These are phyloP conservation scores for Pyrenula aspistea DNA, from an alignment of 495 filamentous ascomycete genomes.

Conservation along the genomic window DNA sequence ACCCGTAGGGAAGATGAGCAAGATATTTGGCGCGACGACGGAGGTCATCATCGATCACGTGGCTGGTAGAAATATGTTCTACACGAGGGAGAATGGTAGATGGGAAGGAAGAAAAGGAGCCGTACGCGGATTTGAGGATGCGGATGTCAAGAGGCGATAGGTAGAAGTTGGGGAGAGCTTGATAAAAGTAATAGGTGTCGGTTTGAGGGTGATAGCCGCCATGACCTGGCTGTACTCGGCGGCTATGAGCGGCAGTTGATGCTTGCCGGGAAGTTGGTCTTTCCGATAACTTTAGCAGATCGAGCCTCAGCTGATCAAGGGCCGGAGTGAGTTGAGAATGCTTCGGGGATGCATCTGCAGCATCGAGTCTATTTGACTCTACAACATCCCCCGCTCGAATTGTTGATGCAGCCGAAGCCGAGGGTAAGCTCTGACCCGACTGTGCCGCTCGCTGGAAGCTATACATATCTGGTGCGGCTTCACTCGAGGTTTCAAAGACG, in stretches of 20 bases:
- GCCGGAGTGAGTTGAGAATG: background rate
- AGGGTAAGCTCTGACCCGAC: slow-evolving; percentile 27
- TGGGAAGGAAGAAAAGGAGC: slow-evolving; percentile 71
- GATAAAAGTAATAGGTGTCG: slow-evolving; percentile 63
- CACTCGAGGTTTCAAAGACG: slow-evolving; percentile 27
- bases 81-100: slow-evolving; percentile 83
- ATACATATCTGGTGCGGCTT: slow-evolving; percentile 43
- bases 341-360: background rate
- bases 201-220: slow-evolving; percentile 20
- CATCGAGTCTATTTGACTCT: background rate
- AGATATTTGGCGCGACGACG: slow-evolving; percentile 84
- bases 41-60: slow-evolving; percentile 81
- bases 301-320: background rate
- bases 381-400: slow-evolving; percentile 1
- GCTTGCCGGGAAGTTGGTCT: slow-evolving; percentile 6
- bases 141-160: slow-evolving; percentile 90
- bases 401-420: slow-evolving; percentile 5
- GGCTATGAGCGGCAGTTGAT: slow-evolving; percentile 25
- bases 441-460: slow-evolving; percentile 30
- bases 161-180: slow-evolving; percentile 81
- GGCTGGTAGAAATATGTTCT: slow-evolving; percentile 82
- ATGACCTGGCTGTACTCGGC: slow-evolving; percentile 9
- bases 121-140: slow-evolving; percentile 84
- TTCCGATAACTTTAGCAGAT: slow-evolving; percentile 17
- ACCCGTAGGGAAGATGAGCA: slow-evolving; percentile 81